phyloP scores from a whole-genome alignment of 768 basidiomycete species.

The Tremella fuciformis region DNA sequence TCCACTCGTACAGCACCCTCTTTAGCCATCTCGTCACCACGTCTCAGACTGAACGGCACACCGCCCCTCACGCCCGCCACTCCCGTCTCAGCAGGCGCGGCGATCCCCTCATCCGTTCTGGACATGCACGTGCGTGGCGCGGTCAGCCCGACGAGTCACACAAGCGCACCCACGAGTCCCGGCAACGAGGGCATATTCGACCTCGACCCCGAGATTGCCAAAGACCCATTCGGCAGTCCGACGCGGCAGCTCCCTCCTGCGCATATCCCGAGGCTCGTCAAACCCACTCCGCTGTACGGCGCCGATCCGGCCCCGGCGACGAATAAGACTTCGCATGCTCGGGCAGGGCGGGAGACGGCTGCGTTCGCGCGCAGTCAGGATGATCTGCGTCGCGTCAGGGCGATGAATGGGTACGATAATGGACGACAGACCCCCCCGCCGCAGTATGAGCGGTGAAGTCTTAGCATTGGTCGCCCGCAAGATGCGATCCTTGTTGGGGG shows the following conservation, averaged over 20 bases:
- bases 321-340: background rate
- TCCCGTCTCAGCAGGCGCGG: background rate
- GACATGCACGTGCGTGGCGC: background rate
- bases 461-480: too few species aligned
- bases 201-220: background rate
- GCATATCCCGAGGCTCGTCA: background rate
- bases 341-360: background rate
- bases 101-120: background rate
- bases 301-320: background rate
- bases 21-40: background rate
- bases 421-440: background rate
- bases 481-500: too few species aligned
- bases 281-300: background rate
- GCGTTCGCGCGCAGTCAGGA: background rate
- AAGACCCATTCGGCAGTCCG: background rate
- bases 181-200: background rate
- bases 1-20: background rate
- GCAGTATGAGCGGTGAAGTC: too few species aligned
- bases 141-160: background rate
- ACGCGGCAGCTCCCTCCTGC: background rate
- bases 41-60: background rate
- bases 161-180: background rate
- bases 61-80: background rate
- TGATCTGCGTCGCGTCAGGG: background rate
- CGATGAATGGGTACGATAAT: conserved; percentile 1